phyloP scores from a whole-genome alignment of 352 stramenopile species.

The Phytophthora colocasiae region DNA sequence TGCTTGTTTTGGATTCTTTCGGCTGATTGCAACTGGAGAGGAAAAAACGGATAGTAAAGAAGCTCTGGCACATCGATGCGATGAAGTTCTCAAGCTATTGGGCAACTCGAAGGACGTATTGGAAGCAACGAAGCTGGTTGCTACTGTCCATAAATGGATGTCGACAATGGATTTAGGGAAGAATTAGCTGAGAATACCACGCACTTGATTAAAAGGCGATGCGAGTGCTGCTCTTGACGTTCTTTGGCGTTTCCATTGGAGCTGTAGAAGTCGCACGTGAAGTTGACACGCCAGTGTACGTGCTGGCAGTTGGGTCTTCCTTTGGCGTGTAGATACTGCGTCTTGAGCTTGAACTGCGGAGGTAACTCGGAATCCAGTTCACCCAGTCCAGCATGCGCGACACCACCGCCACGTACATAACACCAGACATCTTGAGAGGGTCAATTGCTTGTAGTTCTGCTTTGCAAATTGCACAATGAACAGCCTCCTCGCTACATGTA shows the following conservation, averaged over 20 bases:
- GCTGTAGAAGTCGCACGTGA: constrained; percentile 10
- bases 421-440: constrained; percentile 17
- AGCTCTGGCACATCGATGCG: constrained; percentile 28
- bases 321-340: constrained; percentile 32
- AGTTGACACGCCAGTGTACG: constrained; percentile 12
- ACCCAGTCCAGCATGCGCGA: constrained; percentile 21
- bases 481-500: background rate
- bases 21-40: constrained; percentile 53
- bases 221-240: constrained; percentile 7
- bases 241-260: constrained; percentile 3
- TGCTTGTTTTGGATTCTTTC: constrained; percentile 71
- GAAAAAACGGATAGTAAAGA: constrained; percentile 13
- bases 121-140: constrained; percentile 55
- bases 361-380: constrained; percentile 15
- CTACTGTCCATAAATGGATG: constrained; percentile 55
- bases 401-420: constrained; percentile 34
- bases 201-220: constrained; percentile 1
- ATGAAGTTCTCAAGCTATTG: constrained; percentile 65
- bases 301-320: constrained; percentile 9
- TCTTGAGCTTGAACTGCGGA: constrained; percentile 13
- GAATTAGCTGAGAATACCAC: too few species aligned
- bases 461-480: constrained; percentile 26
- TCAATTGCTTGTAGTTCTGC: background rate
- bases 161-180: background rate
- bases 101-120: constrained; percentile 60